These are phyloP conservation scores for Beauveria sp. DNA, from an alignment of 2,329 filamentous ascomycete species.

Conservation along the genomic window DNA sequence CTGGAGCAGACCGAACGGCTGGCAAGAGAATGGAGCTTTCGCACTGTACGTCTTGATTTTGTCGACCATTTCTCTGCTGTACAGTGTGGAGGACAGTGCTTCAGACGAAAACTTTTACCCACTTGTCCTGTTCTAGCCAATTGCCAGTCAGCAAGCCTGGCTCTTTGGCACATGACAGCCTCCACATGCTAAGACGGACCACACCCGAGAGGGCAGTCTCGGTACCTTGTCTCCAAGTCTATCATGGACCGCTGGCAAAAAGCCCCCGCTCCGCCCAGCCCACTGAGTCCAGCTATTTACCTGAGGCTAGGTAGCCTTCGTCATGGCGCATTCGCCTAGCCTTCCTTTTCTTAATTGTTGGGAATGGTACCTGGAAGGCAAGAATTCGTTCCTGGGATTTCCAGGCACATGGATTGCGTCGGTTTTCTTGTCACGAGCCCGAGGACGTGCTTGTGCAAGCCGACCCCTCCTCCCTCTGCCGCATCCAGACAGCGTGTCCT, in stretches of 20 bases:
- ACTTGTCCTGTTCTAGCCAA: not conserved
- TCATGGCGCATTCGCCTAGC: not conserved
- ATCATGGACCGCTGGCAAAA: not conserved
- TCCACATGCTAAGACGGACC: not conserved
- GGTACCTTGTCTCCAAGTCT: not conserved
- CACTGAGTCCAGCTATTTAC: not conserved
- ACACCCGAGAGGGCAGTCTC: not conserved
- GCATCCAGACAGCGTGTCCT: conserved; percentile 1
- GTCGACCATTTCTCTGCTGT: no score
- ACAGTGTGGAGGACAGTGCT: not conserved
- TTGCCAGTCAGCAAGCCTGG: not conserved
- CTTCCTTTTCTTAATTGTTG: conserved; percentile 1
- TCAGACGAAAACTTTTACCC: not conserved
- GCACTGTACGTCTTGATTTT: not conserved
- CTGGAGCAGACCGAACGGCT: not conserved
- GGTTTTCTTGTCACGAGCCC: not conserved
- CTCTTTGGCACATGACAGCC: not conserved
- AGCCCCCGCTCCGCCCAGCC: not conserved
- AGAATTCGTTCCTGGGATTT: not conserved
- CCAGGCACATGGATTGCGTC: not conserved
- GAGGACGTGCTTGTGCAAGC: not conserved
- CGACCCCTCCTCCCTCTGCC: no score
- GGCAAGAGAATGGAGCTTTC: not conserved
- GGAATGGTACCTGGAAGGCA: conserved; percentile 1
- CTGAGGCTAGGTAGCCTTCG: not conserved